Evolutionary conservation across 2,329 filamentous ascomycete genomes (phyloP), one percentile per base, ranked within the genome.

Genomic region (Penicillium glabrum): DNA sequence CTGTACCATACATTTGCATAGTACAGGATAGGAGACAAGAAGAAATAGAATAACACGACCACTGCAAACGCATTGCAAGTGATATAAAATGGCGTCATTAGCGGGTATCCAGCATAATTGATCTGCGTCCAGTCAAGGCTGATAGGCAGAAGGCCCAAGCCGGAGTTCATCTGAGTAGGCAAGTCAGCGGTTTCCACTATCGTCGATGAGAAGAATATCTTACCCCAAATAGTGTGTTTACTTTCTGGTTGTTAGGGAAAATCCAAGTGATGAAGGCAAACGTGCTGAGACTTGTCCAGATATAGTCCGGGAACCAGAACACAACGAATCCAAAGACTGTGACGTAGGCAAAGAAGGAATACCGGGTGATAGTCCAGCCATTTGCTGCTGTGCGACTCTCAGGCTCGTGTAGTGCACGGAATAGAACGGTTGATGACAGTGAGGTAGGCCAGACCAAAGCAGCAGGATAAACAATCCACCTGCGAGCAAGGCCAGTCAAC

Each of bases 71-170:
- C 89, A 67, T 91, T 91, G 57, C 85, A 86, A 61, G 90, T 90
- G 10, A 87, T 88, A 68, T 88, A 84, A 86, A 87, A 90, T 5
- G 88, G 88, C 3, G 87, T 83, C 49, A 90, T 87, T 33, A 91
- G 73, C 21, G 88, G 88, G 11, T 86, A 91, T 46, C 87, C 89
- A 3, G 86, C 81, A 21, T 46, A 46, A 8, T 46, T 46, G 51
- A 90, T 82, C 65, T 90, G 86, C 4, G 87, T 88, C 88, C 89
- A 91, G 76, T 91, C 89, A 66, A 91, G 89, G n/a, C 62, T 63
- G 52, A 66, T 65, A 5, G 63, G 63, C 9, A 66, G 35, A 6
- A 66, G 46, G 0, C 62, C 64, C 11, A 66, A 48, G 11, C 63
- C 63, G 3, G 54, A 60, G 57, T 84, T 90, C 49, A 46, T 46